A percentile compares a stretch with the other conserved stretches of the same genome.
Evolutionary conservation across 148 eudicot species (phyloP).

Genomic region (Fagopyrum homotropicum): DNA sequence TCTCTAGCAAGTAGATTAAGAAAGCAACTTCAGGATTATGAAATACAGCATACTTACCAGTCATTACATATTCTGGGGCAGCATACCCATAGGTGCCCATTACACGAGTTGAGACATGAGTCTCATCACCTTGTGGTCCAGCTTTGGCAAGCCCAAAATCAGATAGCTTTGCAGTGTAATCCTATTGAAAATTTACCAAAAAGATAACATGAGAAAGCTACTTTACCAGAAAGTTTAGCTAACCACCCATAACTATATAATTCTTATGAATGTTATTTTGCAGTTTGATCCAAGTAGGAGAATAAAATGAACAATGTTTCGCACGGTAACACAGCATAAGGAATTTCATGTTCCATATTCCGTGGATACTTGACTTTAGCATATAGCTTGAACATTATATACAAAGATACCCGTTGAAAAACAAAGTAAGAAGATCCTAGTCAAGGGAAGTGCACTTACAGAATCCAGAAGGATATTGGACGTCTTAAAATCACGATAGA

Average conservation of each 20-base stretch:
- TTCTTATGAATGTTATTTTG: neutral
- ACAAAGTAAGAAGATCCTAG: neutral
- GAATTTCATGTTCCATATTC: neutral
- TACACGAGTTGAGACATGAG: slow-evolving; percentile 91
- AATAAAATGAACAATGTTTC: neutral
- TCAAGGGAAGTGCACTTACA: slow-evolving; percentile 33
- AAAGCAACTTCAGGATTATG: neutral
- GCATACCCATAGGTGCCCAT: slow-evolving; percentile 99
- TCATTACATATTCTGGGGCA: slow-evolving; percentile 96
- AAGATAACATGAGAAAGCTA: neutral
- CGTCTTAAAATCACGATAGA: slow-evolving; percentile 86
- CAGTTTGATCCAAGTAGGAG: neutral
- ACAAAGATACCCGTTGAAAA: neutral
- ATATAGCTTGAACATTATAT: neutral
- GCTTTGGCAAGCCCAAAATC: slow-evolving; percentile 98
- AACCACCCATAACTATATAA: neutral
- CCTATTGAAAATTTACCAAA: slow-evolving; percentile 26
- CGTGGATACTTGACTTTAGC: neutral
- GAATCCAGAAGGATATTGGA: slow-evolving; percentile 84
- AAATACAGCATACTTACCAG: slow-evolving; percentile 50
- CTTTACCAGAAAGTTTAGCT: neutral
- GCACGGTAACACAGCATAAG: neutral
- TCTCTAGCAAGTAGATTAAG: neutral
- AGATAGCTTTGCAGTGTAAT: slow-evolving; percentile 82
- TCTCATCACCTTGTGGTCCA: slow-evolving; percentile 94